These are phyloP conservation scores for Podospora conica DNA, from an alignment of 495 filamentous ascomycete genomes.

Conservation along the genomic window DNA sequence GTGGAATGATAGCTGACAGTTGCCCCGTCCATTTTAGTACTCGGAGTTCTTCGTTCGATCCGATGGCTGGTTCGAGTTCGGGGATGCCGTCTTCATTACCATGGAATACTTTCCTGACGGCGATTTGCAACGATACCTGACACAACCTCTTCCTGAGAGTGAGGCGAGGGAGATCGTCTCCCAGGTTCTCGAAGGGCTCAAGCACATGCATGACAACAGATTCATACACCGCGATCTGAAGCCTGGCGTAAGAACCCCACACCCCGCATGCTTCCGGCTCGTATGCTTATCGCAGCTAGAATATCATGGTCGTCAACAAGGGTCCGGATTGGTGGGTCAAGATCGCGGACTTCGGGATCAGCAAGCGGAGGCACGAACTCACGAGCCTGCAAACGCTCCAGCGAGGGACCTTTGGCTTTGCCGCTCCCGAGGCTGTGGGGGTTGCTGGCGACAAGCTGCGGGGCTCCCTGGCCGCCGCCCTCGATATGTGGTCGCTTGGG, in stretches of 20 bases:
- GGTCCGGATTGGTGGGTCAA: constrained; percentile 40
- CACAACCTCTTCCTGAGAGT: constrained; percentile 20
- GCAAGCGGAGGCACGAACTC: constrained; percentile 14
- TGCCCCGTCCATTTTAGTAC: constrained; percentile 1
- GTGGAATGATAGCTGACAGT: neutral
- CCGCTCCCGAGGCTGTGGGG: constrained; percentile 14
- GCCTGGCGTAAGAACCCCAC: constrained; percentile 24
- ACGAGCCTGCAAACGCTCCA: constrained; percentile 7
- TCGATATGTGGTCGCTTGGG: constrained; percentile 21
- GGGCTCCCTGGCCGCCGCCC: neutral
- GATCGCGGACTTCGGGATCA: constrained; percentile 49
- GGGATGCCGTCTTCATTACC: constrained; percentile 31
- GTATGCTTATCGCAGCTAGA: constrained; percentile 10
- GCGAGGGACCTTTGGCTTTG: constrained; percentile 13
- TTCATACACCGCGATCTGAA: constrained; percentile 50
- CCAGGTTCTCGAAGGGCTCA: constrained; percentile 43
- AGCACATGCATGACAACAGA: constrained; percentile 42
- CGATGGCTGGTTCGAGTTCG: constrained; percentile 35
- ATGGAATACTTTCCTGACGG: constrained; percentile 39
- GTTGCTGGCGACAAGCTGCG: neutral
- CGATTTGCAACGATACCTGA: constrained; percentile 24
- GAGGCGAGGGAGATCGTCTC: constrained; percentile 32
- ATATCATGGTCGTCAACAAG: constrained; percentile 12
- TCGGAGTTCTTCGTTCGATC: constrained; percentile 29
- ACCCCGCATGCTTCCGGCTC: neutral